Evolutionary conservation across 768 basidiomycete species (phyloP), one percentile per base, ranked within the genome.

Genomic region (Leccinum barrowsii): DNA sequence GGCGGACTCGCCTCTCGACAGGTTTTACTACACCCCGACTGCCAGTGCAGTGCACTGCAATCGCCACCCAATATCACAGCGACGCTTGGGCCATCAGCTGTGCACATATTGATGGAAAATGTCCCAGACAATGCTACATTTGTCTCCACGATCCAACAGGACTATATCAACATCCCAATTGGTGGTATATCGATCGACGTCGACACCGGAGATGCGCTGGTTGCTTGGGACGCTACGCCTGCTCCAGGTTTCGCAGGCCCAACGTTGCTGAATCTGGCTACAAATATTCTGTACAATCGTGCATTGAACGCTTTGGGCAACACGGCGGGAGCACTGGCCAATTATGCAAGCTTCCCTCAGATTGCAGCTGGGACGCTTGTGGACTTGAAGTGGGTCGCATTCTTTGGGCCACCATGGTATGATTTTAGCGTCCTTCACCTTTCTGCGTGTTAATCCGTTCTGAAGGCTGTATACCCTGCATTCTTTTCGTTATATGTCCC

Each of bases 401-500:
- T 91, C 74, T 91, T 86, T 68, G 84, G 21, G 85, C 83, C 34
- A 78, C 80, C 1, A 87, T 90, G 86, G 89, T 89, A 58, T 42
- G 80, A 4, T 21, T 24, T 35, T 28, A 5, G 5, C 2, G 6
- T 19, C n/a, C 4, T 24, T 7, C 0, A 1, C 4, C 49, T 10
- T 42, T 22, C 54, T n/a, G 3, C 48, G 15, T 57, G 19, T 15
- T 56, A 11, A 60, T 47, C 42, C 30, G 34, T 24, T 46, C 51
- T 47, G 4, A 13, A 89, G 87, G 78, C 86, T 11, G 85, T 89
- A 1, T 92, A 82, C 65, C 88, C 90, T n/a, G 90, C 90, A 3
- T 92, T 92, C 74, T 90, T 84, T 63, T 80, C 88, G 10, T 70
- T 92, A 12, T 92, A 92, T 69, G 88, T 90, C 4, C 84, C 88